Conservation (phyloP, 2,329 filamentous ascomycete genomes). For the Hyphodiscus sp. region DNA sequence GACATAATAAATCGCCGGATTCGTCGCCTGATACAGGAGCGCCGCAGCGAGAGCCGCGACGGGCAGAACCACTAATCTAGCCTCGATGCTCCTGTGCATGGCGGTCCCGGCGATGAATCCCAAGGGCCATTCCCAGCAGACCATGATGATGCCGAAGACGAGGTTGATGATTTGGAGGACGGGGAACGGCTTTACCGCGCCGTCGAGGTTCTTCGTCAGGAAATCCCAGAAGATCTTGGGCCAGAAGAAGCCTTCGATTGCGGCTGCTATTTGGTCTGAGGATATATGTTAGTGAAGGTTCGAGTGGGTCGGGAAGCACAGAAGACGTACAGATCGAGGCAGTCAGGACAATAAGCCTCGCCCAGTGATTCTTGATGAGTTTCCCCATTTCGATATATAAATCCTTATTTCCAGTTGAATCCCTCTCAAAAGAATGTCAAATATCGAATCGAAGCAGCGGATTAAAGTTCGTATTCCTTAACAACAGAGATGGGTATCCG, state of each 20-base stretch:
- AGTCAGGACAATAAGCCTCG: constrained; percentile 83
- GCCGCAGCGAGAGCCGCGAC: constrained; percentile 67
- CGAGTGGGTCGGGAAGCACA: constrained; percentile 8
- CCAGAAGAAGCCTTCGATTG: constrained; percentile 90
- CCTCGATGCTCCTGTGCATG: constrained; percentile 82
- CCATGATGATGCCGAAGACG: constrained; percentile 66
- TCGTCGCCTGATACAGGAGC: constrained; percentile 86
- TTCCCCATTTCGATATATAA: constrained; percentile 72
- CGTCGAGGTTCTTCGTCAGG: constrained; percentile 81
- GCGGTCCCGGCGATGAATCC: constrained; percentile 66
- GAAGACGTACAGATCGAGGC: constrained; percentile 52
- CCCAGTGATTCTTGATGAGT: constrained; percentile 99
- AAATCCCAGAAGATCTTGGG: constrained; percentile 99
- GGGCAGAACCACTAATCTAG: constrained; percentile 75
- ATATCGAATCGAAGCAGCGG: constrained; percentile 13
- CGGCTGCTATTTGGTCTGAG: constrained; percentile 78
- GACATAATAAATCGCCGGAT: constrained; percentile 86
- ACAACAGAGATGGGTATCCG: constrained; percentile 38
- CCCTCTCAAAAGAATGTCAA: constrained; percentile 8
- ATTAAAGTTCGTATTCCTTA: constrained; percentile 12
- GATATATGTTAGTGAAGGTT: not conserved
- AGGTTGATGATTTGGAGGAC: constrained; percentile 87
- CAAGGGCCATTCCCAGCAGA: constrained; percentile 90
- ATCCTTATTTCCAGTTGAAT: constrained; percentile 33
- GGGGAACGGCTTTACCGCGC: constrained; percentile 79